Evolutionary conservation across 805 yeast species (phyloP).

Genomic region (Myxozyma lipomycoides): DNA sequence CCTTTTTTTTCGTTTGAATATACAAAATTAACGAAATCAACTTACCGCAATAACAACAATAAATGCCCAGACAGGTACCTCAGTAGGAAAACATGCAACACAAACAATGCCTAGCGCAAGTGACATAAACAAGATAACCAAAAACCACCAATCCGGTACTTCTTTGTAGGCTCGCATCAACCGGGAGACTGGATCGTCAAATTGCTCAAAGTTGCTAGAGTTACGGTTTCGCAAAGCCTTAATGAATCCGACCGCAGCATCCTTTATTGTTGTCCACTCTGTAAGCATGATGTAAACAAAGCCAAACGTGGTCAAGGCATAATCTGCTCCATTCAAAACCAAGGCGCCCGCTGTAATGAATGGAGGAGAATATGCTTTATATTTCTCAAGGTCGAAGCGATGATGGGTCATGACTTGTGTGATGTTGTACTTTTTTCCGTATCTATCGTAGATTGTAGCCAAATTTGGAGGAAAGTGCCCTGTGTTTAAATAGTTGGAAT

Average conservation of each 20-base stretch:
- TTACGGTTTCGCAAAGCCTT: slow-evolving; percentile 44
- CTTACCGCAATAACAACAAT: slow-evolving; percentile 43
- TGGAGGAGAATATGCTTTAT: slow-evolving; percentile 18
- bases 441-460: slow-evolving; percentile 41
- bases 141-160: slow-evolving; percentile 46
- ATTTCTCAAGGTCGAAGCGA: slow-evolving; percentile 8
- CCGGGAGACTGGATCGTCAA: slow-evolving; percentile 17
- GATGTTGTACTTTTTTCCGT: slow-evolving; percentile 45
- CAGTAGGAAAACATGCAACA: slow-evolving; percentile 34
- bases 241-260: slow-evolving; percentile 55
- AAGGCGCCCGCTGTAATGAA: slow-evolving; percentile 43
- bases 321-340: slow-evolving; percentile 40
- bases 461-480: slow-evolving; percentile 51
- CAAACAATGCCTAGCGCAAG: slow-evolving; percentile 36
- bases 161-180: slow-evolving; percentile 55
- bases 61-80: slow-evolving; percentile 62
- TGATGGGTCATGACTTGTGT: slow-evolving; percentile 43
- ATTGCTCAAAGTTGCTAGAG: slow-evolving; percentile 57
- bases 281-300: slow-evolving; percentile 64
- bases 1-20: too few species aligned
- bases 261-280: slow-evolving; percentile 50
- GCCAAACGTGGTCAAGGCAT: slow-evolving; percentile 52
- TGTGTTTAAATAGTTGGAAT: slow-evolving; percentile 49
- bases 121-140: slow-evolving; percentile 43
- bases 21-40: slow-evolving; percentile 54